Evolutionary conservation across 2,329 filamentous ascomycete species (phyloP), one percentile per base, ranked within the genome.

Genomic region (Cladosporium sp.): DNA sequence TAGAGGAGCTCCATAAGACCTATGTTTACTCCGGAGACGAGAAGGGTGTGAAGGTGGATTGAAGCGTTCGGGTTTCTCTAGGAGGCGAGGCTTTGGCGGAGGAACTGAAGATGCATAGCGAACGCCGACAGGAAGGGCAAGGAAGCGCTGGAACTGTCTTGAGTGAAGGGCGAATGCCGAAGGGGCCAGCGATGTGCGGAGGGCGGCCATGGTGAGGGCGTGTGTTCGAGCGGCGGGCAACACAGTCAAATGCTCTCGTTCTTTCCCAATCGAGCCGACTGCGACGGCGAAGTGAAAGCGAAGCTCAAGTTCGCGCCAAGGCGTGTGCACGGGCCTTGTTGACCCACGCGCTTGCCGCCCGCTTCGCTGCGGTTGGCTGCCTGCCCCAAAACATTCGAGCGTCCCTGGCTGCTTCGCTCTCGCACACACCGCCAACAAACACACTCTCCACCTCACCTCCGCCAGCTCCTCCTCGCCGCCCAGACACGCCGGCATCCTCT

Each of bases 61-160:
- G 81, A 96, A 97, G 72, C 88, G 89, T 69, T 89, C 83, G 22
- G 93, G 93, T 75, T 97, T 91, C 67, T 90, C 90, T 64, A 99
- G 86, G 5, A 91, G 83, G 62, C 87, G 82, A 37, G 84, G 83
- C 69, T 88, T 88, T 63, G 74, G 76, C 59, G 70, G 73, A 49
- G 70, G 64, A 19, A 62, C 62, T 19, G 66, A 69, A 19, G 70
- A 72, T 20, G 69, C 70, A 65, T 72, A 51, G 54, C 70, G 67
- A 19, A 67, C 37, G 58, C 36, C 39, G 8, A 45, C 30, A 7
- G 64, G 58, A 8, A 59, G 40, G 34, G 61, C 36, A 20, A 64
- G 59, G 17, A 65, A 61, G 42, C 58, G 49, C 38, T 65, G 64
- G 8, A 66, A 64, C 55, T 69, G 69, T 55, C 63, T 62, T 22